Evolutionary conservation across 768 basidiomycete genomes (phyloP).

Genomic region (Kwoniella dendrophila): DNA sequence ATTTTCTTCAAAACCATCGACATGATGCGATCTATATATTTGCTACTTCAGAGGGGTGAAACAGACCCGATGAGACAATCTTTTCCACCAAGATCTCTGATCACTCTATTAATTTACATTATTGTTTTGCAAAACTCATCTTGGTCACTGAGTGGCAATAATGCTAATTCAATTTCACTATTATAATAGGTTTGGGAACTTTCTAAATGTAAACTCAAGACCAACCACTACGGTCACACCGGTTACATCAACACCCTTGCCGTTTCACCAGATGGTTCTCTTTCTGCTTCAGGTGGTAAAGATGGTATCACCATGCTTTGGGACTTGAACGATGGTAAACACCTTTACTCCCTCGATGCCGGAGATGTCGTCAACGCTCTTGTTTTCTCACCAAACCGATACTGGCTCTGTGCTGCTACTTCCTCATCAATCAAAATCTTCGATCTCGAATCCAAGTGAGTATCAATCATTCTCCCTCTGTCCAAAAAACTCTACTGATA

Average conservation of each 20-base stretch:
- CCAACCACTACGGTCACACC: constrained; percentile 99
- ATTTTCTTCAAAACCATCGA: constrained; percentile 14
- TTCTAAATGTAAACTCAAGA: constrained; percentile 99
- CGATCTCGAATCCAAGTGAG: constrained; percentile 97
- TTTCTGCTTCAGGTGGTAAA: constrained; percentile 98
- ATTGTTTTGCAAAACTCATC: constrained; percentile 58
- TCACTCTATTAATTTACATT: constrained; percentile 39
- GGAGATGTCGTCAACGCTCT: constrained; percentile 98
- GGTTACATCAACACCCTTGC: constrained; percentile 99
- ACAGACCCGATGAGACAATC: constrained; percentile 69
- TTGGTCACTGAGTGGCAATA: constrained; percentile 7
- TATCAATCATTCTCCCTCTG: constrained; percentile 38
- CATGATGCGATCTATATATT: constrained; percentile 68
- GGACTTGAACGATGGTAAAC: constrained; percentile 99
- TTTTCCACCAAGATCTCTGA: constrained; percentile 84
- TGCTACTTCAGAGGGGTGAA: constrained; percentile 82
- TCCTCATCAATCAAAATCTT: constrained; percentile 98
- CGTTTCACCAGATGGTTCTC: constrained; percentile 97
- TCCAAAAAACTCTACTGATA: background rate
- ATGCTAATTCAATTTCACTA: constrained; percentile 2
- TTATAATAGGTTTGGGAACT: constrained; percentile 91
- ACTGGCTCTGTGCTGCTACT: constrained; percentile 99
- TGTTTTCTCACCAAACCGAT: constrained; percentile 99
- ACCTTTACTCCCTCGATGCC: constrained; percentile 98
- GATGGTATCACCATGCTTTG: constrained; percentile 99